A percentile compares a stretch with the other conserved stretches of the same genome.
phyloP scores from a whole-genome alignment of 345 rosid genomes.

The Angophora floribunda region DNA sequence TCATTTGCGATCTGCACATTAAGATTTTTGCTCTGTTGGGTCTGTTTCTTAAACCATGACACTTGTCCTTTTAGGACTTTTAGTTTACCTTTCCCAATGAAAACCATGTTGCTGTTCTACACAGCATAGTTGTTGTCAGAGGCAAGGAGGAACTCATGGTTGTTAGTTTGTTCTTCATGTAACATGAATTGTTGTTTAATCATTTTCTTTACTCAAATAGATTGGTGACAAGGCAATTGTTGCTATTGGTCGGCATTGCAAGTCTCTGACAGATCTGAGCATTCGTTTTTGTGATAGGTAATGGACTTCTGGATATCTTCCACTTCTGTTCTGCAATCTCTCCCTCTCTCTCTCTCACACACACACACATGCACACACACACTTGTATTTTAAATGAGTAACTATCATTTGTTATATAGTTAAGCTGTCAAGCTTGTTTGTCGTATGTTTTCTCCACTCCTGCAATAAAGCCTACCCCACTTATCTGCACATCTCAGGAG shows the following conservation, averaged over 20 bases:
- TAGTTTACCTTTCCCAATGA: not conserved
- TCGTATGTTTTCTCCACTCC: not conserved
- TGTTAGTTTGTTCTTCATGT: not conserved
- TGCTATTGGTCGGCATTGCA: conserved; percentile 73
- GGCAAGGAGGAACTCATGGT: not conserved
- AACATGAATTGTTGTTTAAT: not conserved
- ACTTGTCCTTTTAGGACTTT: not conserved
- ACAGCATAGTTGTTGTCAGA: not conserved
- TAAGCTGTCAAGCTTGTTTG: not conserved
- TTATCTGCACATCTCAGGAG: not conserved
- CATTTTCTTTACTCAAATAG: conserved; percentile 16
- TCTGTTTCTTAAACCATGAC: not conserved
- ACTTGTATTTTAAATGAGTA: not conserved
- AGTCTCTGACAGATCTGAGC: conserved; percentile 72
- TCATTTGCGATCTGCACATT: not conserved
- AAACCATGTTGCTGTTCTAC: not conserved
- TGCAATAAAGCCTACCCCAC: not conserved
- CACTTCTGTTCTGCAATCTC: not conserved
- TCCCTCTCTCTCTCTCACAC: not conserved
- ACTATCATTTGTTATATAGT: not conserved
- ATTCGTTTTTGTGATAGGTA: conserved; percentile 87
- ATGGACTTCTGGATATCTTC: not conserved
- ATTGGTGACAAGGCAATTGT: conserved; percentile 75
- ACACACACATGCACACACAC: no score
- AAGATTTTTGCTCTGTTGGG: not conserved